These are phyloP conservation scores for Schwanniomyces vanrijiae DNA, from an alignment of 805 yeast genomes.

Conservation along the genomic window DNA sequence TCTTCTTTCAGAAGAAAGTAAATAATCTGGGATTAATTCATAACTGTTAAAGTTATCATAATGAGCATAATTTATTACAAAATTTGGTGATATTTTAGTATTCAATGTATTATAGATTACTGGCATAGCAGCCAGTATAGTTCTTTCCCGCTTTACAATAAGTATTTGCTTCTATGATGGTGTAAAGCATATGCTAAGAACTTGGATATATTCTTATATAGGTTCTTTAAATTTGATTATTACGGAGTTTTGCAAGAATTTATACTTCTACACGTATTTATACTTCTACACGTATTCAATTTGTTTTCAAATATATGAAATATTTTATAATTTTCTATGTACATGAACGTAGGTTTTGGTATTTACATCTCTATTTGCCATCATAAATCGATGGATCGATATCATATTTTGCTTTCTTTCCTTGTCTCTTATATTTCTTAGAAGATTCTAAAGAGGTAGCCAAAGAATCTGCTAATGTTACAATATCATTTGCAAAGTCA, in stretches of 20 bases:
- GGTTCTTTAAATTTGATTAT: not conserved
- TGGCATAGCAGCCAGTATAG: not conserved
- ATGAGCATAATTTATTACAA: not conserved
- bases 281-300: not conserved
- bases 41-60: constrained; percentile 1
- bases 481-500: constrained; percentile 27
- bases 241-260: not conserved
- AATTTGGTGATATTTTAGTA: not conserved
- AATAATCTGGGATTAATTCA: constrained; percentile 5
- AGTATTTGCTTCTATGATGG: not conserved
- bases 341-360: constrained; percentile 5
- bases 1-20: constrained; percentile 43
- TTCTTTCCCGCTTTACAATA: not conserved
- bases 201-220: not conserved
- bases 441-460: constrained; percentile 33
- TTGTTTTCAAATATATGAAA: constrained; percentile 1
- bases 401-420: constrained; percentile 22
- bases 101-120: constrained; percentile 8
- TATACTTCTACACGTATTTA: not conserved
- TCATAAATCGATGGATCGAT: constrained; percentile 17
- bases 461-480: constrained; percentile 23
- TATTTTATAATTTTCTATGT: constrained; percentile 4
- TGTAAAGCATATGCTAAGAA: not conserved
- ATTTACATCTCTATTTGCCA: constrained; percentile 14
- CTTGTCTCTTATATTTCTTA: constrained; percentile 30